Evolutionary conservation across 129 eudicot genomes (phyloP).

Genomic region (Sambucus nigra): DNA sequence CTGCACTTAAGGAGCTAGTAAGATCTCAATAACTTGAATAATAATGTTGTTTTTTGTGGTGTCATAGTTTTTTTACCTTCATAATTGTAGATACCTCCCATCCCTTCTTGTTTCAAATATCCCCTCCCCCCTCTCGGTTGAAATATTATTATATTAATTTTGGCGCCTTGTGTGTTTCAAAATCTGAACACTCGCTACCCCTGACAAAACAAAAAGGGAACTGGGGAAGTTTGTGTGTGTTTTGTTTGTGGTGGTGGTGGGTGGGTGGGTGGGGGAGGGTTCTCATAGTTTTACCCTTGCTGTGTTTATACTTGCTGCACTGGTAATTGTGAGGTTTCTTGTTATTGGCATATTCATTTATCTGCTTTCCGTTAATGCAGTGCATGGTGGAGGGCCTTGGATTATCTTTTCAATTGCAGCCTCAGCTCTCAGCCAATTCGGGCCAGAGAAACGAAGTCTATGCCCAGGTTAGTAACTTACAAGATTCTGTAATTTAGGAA

Average conservation of each 20-base stretch:
- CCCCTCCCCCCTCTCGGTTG: no score
- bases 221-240: no score
- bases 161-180: no score
- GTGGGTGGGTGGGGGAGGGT: background rate
- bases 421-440: constrained; percentile 43
- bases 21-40: constrained; percentile 9
- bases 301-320: background rate
- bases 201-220: no score
- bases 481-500: background rate
- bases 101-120: no score
- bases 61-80: no score
- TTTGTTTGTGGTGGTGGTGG: no score
- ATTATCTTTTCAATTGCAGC: constrained; percentile 49
- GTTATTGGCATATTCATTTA: background rate
- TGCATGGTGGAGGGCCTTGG: constrained; percentile 67
- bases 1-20: constrained; percentile 76
- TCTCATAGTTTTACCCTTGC: no score
- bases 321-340: background rate
- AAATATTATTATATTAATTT: no score
- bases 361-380: constrained; percentile 24
- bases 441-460: constrained; percentile 49
- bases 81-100: no score
- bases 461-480: constrained; percentile 40
- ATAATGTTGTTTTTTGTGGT: no score
- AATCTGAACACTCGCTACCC: no score